Conservation (phyloP, 2,329 filamentous ascomycete species). For the Tolypocladium tropicale region DNA sequence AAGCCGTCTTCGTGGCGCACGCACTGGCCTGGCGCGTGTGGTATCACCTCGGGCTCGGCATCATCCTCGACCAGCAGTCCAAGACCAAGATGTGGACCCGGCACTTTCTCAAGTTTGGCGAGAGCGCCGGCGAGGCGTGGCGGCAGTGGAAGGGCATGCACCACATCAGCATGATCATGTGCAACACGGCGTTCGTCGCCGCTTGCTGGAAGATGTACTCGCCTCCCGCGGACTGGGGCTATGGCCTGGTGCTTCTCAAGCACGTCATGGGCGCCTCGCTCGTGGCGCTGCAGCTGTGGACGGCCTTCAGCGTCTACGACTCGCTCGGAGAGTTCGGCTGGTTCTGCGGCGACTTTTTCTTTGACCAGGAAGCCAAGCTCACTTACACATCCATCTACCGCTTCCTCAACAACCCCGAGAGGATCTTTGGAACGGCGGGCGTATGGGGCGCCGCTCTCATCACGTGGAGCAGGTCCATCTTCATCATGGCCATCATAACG, state of each 20-base stretch:
- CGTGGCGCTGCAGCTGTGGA: constrained; percentile 86
- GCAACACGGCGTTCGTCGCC: constrained; percentile 78
- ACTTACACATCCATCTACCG: constrained; percentile 97
- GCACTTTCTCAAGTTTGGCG: constrained; percentile 95
- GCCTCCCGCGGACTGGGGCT: constrained; percentile 75
- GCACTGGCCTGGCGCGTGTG: constrained; percentile 79
- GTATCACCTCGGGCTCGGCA: constrained; percentile 82
- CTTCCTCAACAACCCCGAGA: constrained; percentile 94
- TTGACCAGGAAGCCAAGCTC: constrained; percentile 76
- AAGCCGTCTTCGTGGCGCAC: constrained; percentile 70
- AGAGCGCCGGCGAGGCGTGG: constrained; percentile 86
- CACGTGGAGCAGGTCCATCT: constrained; percentile 79
- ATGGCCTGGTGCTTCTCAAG: constrained; percentile 75
- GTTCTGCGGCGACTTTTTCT: constrained; percentile 99
- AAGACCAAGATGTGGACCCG: constrained; percentile 90
- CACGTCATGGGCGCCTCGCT: constrained; percentile 77
- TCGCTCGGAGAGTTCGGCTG: constrained; percentile 95
- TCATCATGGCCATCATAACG: constrained; percentile 74
- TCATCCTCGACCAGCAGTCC: constrained; percentile 77
- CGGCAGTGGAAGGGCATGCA: constrained; percentile 96
- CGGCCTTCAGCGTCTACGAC: constrained; percentile 84
- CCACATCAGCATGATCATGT: constrained; percentile 84
- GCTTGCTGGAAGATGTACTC: constrained; percentile 96
- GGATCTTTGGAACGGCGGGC: constrained; percentile 86
- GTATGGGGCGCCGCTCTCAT: constrained; percentile 92